phyloP scores from a whole-genome alignment of 2,329 filamentous ascomycete genomes.

The Camillea tinctor region DNA sequence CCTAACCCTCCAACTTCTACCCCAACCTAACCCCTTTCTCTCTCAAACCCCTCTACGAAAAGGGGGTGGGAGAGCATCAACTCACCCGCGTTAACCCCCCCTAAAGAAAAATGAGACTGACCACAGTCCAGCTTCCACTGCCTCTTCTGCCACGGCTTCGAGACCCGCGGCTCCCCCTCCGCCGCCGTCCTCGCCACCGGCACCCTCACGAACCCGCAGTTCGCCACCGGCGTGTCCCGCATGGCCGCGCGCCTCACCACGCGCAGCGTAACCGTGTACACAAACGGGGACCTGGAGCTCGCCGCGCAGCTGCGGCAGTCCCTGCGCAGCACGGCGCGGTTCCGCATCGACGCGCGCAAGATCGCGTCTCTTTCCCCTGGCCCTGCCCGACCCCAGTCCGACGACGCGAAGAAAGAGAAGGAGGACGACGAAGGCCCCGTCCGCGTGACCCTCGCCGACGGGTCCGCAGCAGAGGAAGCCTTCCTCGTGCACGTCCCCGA shows the following conservation, averaged over 20 bases:
- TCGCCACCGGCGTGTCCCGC: constrained; percentile 40
- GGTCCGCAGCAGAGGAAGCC: constrained; percentile 34
- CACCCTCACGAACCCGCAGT: constrained; percentile 28
- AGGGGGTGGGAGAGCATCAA: too few relatives aligned
- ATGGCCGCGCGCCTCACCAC: constrained; percentile 44
- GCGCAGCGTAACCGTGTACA: constrained; percentile 49
- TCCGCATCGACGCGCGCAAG: constrained; percentile 37
- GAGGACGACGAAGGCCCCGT: constrained; percentile 22
- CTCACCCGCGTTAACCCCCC: too few relatives aligned
- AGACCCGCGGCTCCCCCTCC: constrained; percentile 48
- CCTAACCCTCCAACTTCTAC: too few relatives aligned
- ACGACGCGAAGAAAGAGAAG: constrained; percentile 13
- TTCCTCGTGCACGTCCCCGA: constrained; percentile 42
- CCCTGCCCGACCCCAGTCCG: too few relatives aligned
- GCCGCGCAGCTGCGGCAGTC: constrained; percentile 24
- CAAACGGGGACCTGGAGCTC: constrained; percentile 41
- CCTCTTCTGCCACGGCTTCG: constrained; percentile 59
- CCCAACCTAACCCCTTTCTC: too few relatives aligned
- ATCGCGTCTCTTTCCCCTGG: too few relatives aligned
- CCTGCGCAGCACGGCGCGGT: constrained; percentile 32
- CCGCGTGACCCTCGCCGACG: constrained; percentile 33
- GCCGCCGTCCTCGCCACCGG: constrained; percentile 47
- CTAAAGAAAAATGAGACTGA: too few relatives aligned
- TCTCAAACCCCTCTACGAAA: too few relatives aligned
- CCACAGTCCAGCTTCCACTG: constrained; percentile 49